Conservation (phyloP, 148 eudicot genomes). For the Euryodendron excelsum region DNA sequence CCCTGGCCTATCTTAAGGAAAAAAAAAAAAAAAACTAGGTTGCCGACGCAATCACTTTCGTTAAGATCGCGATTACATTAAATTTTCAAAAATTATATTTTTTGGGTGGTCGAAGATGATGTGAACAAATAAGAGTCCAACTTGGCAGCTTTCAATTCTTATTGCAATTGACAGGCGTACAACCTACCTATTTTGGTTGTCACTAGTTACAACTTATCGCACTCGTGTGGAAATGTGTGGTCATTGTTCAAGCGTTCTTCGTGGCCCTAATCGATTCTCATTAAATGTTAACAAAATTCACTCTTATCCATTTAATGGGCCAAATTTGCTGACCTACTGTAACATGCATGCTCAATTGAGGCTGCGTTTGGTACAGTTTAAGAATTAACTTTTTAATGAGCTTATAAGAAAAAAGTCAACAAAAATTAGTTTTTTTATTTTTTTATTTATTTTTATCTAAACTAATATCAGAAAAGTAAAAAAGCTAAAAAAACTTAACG, state of each 20-base stretch:
- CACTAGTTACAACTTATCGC: conserved; percentile 4
- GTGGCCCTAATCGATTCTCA: neutral
- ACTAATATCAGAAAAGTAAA: no score
- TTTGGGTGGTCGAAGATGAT: neutral
- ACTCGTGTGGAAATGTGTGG: conserved; percentile 12
- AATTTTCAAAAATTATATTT: neutral
- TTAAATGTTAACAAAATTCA: neutral
- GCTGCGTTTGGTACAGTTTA: neutral
- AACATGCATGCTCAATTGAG: neutral
- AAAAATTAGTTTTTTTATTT: neutral
- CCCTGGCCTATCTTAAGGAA: no score
- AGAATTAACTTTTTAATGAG: no score
- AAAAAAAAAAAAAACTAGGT: neutral
- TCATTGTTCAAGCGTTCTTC: neutral
- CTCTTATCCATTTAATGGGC: neutral
- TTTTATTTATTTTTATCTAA: neutral
- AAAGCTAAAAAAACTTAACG: no score
- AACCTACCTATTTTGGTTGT: neutral
- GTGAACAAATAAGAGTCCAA: neutral
- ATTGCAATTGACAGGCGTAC: neutral
- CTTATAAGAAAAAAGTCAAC: no score
- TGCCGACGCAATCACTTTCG: neutral
- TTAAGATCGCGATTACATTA: neutral
- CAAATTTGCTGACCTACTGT: neutral
- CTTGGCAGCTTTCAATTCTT: neutral